phyloP scores from a whole-genome alignment of 306 rosid species.

The Malus domestica region DNA sequence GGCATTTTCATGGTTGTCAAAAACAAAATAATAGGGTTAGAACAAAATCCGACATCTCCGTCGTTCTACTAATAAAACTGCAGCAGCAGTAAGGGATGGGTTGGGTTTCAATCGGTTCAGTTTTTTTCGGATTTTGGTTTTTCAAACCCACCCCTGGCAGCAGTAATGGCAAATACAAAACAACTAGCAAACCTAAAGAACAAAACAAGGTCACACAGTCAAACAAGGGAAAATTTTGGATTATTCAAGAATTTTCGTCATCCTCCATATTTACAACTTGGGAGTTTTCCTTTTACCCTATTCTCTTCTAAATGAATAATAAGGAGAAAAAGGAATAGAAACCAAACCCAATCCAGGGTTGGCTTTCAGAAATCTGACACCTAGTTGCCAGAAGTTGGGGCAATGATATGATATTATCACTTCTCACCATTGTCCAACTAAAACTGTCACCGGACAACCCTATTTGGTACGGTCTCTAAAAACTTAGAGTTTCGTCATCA shows the following conservation, averaged over 20 bases:
- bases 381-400: constrained; percentile 15
- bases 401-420: background rate
- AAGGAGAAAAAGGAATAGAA: background rate
- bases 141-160: too few relatives aligned
- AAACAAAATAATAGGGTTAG: background rate
- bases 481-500: constrained; percentile 6
- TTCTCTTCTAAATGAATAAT: background rate
- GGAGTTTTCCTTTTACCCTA: background rate
- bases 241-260: background rate
- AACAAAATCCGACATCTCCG: background rate
- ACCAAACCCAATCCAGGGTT: background rate
- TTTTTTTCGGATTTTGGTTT: too few relatives aligned
- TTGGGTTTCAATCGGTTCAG: too few relatives aligned
- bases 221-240: too few relatives aligned
- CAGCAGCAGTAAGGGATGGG: too few relatives aligned
- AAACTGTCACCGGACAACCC: constrained; percentile 7
- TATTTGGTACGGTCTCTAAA: background rate
- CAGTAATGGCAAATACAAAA: background rate
- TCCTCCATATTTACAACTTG: constrained; percentile 14
- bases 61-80: background rate
- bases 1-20: background rate
- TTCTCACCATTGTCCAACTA: constrained; percentile 11
- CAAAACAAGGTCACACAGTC: background rate
- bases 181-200: background rate
- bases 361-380: background rate